Evolutionary conservation across 2,329 filamentous ascomycete species (phyloP).

Genomic region (Fusarium subglutinans): DNA sequence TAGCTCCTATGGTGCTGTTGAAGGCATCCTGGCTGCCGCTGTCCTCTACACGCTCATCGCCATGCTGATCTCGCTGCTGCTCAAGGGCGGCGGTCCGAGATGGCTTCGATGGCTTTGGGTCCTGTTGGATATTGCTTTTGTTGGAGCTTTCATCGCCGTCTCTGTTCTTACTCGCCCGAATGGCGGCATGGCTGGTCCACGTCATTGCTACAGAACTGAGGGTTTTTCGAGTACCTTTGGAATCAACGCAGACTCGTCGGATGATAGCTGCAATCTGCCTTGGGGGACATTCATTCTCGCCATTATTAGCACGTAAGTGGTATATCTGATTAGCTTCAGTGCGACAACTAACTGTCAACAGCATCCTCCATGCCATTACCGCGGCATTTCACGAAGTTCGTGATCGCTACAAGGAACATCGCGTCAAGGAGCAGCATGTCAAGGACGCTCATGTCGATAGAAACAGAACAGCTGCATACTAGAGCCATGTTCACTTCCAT

Average conservation of each 20-base stretch:
- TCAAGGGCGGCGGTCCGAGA: slow-evolving; percentile 12
- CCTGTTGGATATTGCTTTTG: slow-evolving; percentile 6
- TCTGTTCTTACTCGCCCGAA: slow-evolving; percentile 16
- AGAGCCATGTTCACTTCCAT: too few species aligned
- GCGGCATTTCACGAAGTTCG: slow-evolving; percentile 17
- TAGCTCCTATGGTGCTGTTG: slow-evolving; percentile 14
- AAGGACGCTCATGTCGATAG: neutral
- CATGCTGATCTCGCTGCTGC: slow-evolving; percentile 5
- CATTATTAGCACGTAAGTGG: slow-evolving; percentile 25
- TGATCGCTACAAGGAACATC: neutral
- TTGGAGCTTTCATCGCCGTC: slow-evolving; percentile 13
- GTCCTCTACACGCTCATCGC: slow-evolving; percentile 25
- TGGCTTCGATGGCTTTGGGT: slow-evolving; percentile 28
- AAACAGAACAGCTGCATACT: neutral
- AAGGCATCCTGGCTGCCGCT: slow-evolving; percentile 32
- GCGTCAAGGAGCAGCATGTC: neutral
- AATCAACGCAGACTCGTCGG: neutral
- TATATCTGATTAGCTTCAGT: rapidly evolving
- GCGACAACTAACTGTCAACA: neutral
- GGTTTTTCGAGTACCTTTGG: neutral
- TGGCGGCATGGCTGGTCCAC: slow-evolving; percentile 2
- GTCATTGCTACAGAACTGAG: neutral
- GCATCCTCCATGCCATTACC: slow-evolving; percentile 5
- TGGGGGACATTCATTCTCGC: slow-evolving; percentile 26
- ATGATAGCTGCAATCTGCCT: slow-evolving; percentile 13